A percentile compares a stretch with the other conserved stretches of the same genome.
These are phyloP conservation scores for Tylopilus balloui DNA, from an alignment of 768 basidiomycete species.

Conservation along the genomic window DNA sequence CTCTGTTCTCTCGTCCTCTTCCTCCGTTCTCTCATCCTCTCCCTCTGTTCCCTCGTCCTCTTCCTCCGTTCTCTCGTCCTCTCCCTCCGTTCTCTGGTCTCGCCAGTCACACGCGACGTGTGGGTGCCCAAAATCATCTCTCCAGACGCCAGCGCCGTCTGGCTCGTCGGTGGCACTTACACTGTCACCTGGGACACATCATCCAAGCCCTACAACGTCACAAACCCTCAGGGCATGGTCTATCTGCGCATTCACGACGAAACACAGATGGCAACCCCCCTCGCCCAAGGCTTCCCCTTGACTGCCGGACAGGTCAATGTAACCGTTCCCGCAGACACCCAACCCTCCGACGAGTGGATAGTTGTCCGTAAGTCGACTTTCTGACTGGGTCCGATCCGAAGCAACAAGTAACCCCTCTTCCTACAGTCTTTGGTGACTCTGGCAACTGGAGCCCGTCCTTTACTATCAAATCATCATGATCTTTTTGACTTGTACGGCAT, in stretches of 20 bases:
- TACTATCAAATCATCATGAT: slow-evolving; percentile 34
- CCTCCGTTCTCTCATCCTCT: too few species aligned
- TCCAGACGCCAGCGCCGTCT: slow-evolving; percentile 35
- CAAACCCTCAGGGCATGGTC: slow-evolving; percentile 42
- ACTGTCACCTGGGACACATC: slow-evolving; percentile 47
- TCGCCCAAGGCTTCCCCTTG: slow-evolving; percentile 39
- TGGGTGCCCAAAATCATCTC: slow-evolving; percentile 41
- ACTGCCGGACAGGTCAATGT: slow-evolving; percentile 34
- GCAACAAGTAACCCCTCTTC: neutral
- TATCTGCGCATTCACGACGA: slow-evolving; percentile 35
- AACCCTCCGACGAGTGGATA: slow-evolving; percentile 38
- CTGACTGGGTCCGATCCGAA: neutral
- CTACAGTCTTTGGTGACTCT: slow-evolving; percentile 50
- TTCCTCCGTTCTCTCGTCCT: slow-evolving; percentile 26
- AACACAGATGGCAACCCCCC: slow-evolving; percentile 31
- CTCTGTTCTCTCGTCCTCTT: too few species aligned
- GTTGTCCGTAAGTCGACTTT: slow-evolving; percentile 39
- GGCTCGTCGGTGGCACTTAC: slow-evolving; percentile 38
- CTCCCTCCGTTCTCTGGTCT: slow-evolving; percentile 29
- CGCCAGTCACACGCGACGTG: slow-evolving; percentile 39
- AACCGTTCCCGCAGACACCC: slow-evolving; percentile 35
- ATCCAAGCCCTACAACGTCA: slow-evolving; percentile 41
- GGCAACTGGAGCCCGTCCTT: slow-evolving; percentile 46
- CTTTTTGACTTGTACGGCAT: neutral
- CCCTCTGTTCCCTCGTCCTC: slow-evolving; percentile 10